Percentiles rank a stretch among this genome's conserved stretches.
Conservation (phyloP, 352 stramenopile species). For the Phytophthora tentaculata region DNA sequence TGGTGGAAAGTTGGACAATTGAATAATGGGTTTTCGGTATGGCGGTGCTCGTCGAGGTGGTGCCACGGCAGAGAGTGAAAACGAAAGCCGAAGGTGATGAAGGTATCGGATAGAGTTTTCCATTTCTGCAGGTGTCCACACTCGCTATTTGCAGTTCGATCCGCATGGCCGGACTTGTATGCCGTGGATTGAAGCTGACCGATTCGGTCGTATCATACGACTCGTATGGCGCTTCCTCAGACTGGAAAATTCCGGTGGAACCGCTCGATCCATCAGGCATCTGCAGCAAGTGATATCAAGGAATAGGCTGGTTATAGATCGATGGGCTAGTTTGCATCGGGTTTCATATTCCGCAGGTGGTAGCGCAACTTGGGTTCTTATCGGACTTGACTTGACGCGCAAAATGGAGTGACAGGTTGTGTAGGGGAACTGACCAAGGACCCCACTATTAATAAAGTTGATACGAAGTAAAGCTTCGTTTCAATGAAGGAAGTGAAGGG, state of each 20-base stretch:
- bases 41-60: neutral
- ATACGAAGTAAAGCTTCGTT: neutral
- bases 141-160: slow-evolving; percentile 10
- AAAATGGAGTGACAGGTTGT: slow-evolving; percentile 6
- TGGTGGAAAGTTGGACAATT: slow-evolving; percentile 13
- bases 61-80: slow-evolving; percentile 13
- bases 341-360: slow-evolving; percentile 7
- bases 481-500: too few relatives aligned
- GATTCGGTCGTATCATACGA: too few relatives aligned
- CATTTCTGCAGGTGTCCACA: slow-evolving; percentile 7
- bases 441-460: neutral
- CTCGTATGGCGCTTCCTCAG: slow-evolving; percentile 12
- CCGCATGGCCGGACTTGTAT: slow-evolving; percentile 1
- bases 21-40: slow-evolving; percentile 9
- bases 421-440: neutral
- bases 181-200: slow-evolving; percentile 5
- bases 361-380: slow-evolving; percentile 8
- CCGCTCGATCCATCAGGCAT: slow-evolving; percentile 14
- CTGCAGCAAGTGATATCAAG: slow-evolving; percentile 22
- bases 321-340: neutral
- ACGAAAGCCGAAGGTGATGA: neutral
- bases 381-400: neutral
- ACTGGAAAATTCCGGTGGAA: neutral
- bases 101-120: slow-evolving; percentile 15
- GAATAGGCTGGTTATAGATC: slow-evolving; percentile 11